Evolutionary conservation across 2,329 filamentous ascomycete species (phyloP).

Genomic region (Tolypocladium endophyticum): DNA sequence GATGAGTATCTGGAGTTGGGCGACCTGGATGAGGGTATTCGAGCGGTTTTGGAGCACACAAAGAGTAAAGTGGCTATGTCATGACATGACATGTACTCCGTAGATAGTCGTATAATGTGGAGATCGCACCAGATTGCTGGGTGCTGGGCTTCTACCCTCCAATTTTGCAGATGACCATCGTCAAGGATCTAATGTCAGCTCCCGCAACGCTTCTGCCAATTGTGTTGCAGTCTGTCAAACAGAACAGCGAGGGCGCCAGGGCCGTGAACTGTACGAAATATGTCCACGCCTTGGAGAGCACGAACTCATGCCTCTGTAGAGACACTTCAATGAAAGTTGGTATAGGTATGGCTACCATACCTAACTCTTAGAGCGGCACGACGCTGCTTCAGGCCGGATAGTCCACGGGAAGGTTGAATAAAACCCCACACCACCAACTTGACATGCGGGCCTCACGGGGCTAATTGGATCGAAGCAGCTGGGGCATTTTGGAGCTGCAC

Average conservation of each 20-base stretch:
- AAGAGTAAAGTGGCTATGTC: slow-evolving; percentile 20
- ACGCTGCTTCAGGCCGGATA: neutral
- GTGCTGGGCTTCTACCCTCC: neutral
- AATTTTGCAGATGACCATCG: neutral
- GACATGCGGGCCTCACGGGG: neutral
- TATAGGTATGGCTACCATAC: no score
- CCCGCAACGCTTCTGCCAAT: neutral
- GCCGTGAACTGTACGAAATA: neutral
- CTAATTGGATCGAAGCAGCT: neutral
- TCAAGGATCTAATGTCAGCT: neutral
- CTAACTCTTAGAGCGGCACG: neutral
- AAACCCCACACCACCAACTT: neutral
- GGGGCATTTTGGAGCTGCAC: neutral
- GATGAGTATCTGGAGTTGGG: slow-evolving; percentile 37
- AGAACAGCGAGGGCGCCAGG: no score
- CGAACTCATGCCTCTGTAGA: neutral
- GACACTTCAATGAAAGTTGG: neutral
- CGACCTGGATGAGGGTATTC: slow-evolving; percentile 44
- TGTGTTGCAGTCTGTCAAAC: neutral
- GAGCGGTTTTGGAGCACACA: slow-evolving; percentile 43
- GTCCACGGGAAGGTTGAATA: neutral
- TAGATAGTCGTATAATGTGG: neutral
- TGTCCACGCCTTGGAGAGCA: neutral
- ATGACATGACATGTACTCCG: no score
- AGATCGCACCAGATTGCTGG: neutral